Percentiles rank a stretch among this genome's conserved stretches.
Evolutionary conservation across 208 protist species (phyloP).

Genomic region (Endotrypanum monterogeii): DNA sequence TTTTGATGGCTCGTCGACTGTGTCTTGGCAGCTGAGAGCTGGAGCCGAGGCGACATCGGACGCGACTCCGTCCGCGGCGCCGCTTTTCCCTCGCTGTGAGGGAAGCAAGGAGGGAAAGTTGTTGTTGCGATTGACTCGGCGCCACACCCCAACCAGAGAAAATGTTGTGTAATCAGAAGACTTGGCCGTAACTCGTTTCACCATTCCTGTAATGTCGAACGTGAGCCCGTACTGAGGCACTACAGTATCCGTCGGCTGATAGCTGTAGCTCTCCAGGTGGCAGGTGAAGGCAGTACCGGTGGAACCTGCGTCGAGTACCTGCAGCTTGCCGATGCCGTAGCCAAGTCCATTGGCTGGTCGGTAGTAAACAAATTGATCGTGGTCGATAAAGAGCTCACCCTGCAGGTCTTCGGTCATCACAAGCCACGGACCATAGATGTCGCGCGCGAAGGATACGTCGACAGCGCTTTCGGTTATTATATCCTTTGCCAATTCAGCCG

Average conservation of each 20-base stretch:
- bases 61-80: not conserved
- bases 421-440: slow-evolving; percentile 88
- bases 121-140: slow-evolving; percentile 41
- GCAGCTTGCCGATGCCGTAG: slow-evolving; percentile 80
- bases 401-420: slow-evolving; percentile 87
- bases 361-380: slow-evolving; percentile 82
- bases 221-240: slow-evolving; percentile 41
- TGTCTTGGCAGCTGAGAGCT: not conserved
- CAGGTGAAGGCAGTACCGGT: slow-evolving; percentile 69
- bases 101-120: slow-evolving; percentile 13
- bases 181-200: slow-evolving; percentile 64
- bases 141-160: slow-evolving; percentile 78
- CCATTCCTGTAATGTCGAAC: slow-evolving; percentile 65
- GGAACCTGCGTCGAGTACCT: slow-evolving; percentile 39
- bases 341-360: slow-evolving; percentile 85
- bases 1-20: not conserved
- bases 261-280: slow-evolving; percentile 78
- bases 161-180: slow-evolving; percentile 71
- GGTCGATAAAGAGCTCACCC: slow-evolving; percentile 88
- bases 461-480: slow-evolving; percentile 62
- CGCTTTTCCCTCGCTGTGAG: slow-evolving; percentile 12
- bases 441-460: slow-evolving; percentile 53
- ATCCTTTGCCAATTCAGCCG: slow-evolving; percentile 40
- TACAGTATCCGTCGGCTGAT: slow-evolving; percentile 50
- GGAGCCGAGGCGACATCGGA: not conserved